Evolutionary conservation across 768 basidiomycete species (phyloP).

Genomic region (Collybia sordida): DNA sequence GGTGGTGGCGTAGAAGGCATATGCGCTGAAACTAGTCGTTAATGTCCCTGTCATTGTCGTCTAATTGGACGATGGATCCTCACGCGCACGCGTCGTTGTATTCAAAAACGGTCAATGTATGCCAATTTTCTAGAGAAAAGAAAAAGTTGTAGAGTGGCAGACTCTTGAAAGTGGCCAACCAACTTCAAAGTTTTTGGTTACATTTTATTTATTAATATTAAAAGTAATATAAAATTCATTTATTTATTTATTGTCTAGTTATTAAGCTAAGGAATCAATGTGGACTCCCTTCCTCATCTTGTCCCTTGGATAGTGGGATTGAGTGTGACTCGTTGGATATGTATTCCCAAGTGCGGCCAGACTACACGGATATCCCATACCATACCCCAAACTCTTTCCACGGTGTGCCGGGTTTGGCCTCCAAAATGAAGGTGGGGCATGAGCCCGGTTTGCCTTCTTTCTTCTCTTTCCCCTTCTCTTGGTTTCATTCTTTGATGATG

Average conservation of each 20-base stretch:
- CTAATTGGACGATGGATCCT: too few species aligned
- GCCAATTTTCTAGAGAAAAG: too few species aligned
- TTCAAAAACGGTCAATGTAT: too few species aligned
- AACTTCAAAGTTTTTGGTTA: too few species aligned
- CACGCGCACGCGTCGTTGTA: too few species aligned
- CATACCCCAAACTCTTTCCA: constrained; percentile 43
- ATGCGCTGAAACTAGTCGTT: neutral
- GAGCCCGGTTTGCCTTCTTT: constrained; percentile 19
- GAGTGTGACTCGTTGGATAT: neutral
- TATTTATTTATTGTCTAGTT: neutral
- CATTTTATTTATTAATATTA: too few species aligned
- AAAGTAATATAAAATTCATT: neutral
- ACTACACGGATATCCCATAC: constrained; percentile 38
- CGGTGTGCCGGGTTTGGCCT: constrained; percentile 31
- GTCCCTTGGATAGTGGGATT: constrained; percentile 13
- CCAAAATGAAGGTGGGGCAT: constrained; percentile 40
- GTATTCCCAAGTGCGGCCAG: constrained; percentile 15
- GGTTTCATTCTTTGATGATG: neutral
- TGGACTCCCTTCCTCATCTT: constrained; percentile 14
- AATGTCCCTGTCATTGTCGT: neutral
- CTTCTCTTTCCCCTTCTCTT: constrained; percentile 11
- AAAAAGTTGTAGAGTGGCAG: neutral
- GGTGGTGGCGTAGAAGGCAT: constrained; percentile 55
- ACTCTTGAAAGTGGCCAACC: neutral
- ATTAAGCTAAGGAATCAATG: neutral